Conservation (phyloP, 108 stramenopile species). For the Tribonema minus region DNA sequence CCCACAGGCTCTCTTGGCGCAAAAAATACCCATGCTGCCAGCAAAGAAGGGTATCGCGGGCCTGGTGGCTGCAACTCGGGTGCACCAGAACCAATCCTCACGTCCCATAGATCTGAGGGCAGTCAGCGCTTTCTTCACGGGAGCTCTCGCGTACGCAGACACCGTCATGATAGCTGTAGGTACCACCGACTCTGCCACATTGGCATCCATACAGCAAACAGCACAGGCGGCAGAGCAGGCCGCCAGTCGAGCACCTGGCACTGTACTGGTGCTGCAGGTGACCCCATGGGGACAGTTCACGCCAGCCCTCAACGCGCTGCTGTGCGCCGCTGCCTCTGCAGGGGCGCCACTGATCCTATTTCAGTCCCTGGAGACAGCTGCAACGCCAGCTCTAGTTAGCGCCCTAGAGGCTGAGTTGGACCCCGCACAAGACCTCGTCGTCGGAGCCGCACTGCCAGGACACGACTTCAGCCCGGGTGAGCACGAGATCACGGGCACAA, state of each 20-base stretch:
- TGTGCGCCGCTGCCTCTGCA: constrained; percentile 50
- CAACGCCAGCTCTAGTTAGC: constrained; percentile 37
- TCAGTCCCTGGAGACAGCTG: constrained; percentile 70
- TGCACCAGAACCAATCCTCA: too few species aligned
- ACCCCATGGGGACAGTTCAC: constrained; percentile 87
- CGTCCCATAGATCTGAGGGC: too few species aligned
- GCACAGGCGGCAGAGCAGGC: background rate
- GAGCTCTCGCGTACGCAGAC: constrained; percentile 18
- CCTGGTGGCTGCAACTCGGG: too few species aligned
- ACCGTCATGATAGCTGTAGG: constrained; percentile 20
- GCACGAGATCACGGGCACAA: constrained; percentile 57
- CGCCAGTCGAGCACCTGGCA: background rate
- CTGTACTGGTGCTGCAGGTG: constrained; percentile 64
- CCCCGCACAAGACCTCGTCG: constrained; percentile 69
- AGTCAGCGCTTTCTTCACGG: constrained; percentile 9
- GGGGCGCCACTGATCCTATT: constrained; percentile 21
- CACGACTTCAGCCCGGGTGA: constrained; percentile 57
- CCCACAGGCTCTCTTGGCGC: too few species aligned
- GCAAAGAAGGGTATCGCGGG: too few species aligned
- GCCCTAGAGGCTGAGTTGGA: constrained; percentile 59
- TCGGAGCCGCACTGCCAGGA: constrained; percentile 75
- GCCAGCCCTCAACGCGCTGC: constrained; percentile 78
- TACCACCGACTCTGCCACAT: background rate
- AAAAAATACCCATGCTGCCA: too few species aligned
- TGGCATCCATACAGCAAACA: background rate